A percentile compares a stretch with the other conserved stretches of the same genome.
phyloP scores from a whole-genome alignment of 805 yeast species.

The Pichia nakasei region DNA sequence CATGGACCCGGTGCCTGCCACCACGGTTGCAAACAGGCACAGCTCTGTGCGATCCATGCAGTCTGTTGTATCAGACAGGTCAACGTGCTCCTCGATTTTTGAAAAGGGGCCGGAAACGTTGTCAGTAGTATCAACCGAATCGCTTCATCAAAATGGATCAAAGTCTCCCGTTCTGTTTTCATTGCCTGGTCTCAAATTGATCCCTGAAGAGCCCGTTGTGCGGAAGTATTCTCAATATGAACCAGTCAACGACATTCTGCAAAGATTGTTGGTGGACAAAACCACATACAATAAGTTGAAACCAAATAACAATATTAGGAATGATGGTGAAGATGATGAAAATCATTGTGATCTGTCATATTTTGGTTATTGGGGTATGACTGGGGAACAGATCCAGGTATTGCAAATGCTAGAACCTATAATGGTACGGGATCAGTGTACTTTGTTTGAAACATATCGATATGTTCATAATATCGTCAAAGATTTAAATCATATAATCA shows the following conservation, averaged over 20 bases:
- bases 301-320: neutral
- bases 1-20: too few relatives aligned
- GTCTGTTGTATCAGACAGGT: neutral
- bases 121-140: neutral
- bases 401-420: neutral
- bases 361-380: neutral
- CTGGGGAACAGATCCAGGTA: neutral
- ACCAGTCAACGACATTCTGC: conserved; percentile 4
- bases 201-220: neutral
- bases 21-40: too few relatives aligned
- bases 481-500: neutral
- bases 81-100: neutral
- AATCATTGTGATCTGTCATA: neutral
- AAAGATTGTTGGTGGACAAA: neutral
- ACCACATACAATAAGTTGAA: neutral
- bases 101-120: neutral
- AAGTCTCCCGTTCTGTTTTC: neutral
- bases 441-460: neutral
- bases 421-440: neutral
- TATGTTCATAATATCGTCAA: neutral
- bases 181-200: neutral
- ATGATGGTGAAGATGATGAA: neutral
- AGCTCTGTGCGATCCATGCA: neutral
- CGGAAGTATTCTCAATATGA: conserved; percentile 4
- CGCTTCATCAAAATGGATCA: neutral